Conservation (phyloP, 2,329 filamentous ascomycete genomes). For the Plectosphaerella cucumerina region DNA sequence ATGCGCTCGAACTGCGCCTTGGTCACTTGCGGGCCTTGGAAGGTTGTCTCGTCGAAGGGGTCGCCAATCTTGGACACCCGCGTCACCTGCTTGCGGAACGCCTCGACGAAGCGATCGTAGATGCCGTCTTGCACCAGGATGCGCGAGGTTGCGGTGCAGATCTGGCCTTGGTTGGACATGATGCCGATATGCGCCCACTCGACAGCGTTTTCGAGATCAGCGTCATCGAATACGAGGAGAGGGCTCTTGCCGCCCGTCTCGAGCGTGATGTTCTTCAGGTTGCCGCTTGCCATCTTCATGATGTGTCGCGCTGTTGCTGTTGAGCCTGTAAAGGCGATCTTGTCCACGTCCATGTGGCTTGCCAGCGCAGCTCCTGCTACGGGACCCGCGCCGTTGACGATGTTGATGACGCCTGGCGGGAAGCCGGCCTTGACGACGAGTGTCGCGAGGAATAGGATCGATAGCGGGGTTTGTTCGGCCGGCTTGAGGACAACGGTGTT, state of each 20-base stretch:
- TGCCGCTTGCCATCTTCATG: slow-evolving; percentile 70
- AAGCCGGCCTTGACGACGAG: slow-evolving; percentile 72
- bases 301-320: slow-evolving; percentile 69
- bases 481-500: slow-evolving; percentile 63
- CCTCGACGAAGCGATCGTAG: slow-evolving; percentile 58
- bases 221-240: slow-evolving; percentile 60
- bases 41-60: slow-evolving; percentile 64
- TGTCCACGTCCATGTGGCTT: slow-evolving; percentile 65
- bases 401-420: slow-evolving; percentile 72
- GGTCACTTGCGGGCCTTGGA: slow-evolving; percentile 72
- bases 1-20: slow-evolving; percentile 68
- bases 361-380: slow-evolving; percentile 66
- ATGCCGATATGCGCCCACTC: slow-evolving; percentile 51
- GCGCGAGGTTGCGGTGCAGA: slow-evolving; percentile 62
- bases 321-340: slow-evolving; percentile 76
- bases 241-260: slow-evolving; percentile 67
- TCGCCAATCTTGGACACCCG: slow-evolving; percentile 63
- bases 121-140: slow-evolving; percentile 59
- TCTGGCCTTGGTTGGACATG: slow-evolving; percentile 59
- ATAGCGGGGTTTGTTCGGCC: slow-evolving; percentile 64
- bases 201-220: slow-evolving; percentile 63
- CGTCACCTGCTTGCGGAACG: slow-evolving; percentile 57
- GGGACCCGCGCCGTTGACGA: slow-evolving; percentile 67
- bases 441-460: slow-evolving; percentile 60
- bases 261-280: slow-evolving; percentile 61